Evolutionary conservation across 1,284 basidiomycete genomes (phyloP).

Genomic region (Irpex sp.): DNA sequence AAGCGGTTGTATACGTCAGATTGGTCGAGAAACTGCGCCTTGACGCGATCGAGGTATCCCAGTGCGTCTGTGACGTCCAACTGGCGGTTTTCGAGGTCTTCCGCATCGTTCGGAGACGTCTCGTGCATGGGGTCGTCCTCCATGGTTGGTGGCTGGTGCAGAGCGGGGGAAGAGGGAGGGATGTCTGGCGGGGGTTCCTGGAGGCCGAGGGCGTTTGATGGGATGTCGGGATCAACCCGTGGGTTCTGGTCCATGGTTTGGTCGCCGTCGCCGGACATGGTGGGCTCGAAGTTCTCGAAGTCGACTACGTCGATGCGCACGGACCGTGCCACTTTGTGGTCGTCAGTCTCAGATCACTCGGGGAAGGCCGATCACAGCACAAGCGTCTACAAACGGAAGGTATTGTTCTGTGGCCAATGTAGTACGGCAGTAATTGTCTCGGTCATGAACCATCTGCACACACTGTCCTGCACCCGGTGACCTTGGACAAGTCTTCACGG

Average conservation of each 20-base stretch:
- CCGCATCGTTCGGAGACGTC: neutral
- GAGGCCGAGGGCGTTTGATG: neutral
- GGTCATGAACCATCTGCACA: too few relatives aligned
- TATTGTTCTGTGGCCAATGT: neutral
- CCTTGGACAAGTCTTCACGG: too few relatives aligned
- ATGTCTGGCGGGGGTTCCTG: neutral
- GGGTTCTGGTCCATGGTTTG: neutral
- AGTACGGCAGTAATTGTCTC: too few relatives aligned
- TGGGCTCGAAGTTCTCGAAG: conserved; percentile 1
- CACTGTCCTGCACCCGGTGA: too few relatives aligned
- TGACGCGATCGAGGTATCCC: conserved; percentile 91
- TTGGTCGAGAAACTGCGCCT: conserved; percentile 81
- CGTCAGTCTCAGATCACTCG: neutral
- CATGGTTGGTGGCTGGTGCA: neutral
- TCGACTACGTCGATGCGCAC: neutral
- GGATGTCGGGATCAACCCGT: neutral
- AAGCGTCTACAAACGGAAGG: neutral
- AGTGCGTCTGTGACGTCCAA: conserved; percentile 89
- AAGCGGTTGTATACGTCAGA: conserved; percentile 95
- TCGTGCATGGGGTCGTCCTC: conserved; percentile 1
- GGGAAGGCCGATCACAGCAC: neutral
- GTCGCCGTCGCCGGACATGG: conserved; percentile 11
- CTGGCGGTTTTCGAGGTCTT: conserved; percentile 35
- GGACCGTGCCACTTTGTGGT: neutral
- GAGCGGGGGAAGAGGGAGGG: neutral